Conservation (phyloP, 1,284 basidiomycete genomes). For the Naganishia liquefaciens region DNA sequence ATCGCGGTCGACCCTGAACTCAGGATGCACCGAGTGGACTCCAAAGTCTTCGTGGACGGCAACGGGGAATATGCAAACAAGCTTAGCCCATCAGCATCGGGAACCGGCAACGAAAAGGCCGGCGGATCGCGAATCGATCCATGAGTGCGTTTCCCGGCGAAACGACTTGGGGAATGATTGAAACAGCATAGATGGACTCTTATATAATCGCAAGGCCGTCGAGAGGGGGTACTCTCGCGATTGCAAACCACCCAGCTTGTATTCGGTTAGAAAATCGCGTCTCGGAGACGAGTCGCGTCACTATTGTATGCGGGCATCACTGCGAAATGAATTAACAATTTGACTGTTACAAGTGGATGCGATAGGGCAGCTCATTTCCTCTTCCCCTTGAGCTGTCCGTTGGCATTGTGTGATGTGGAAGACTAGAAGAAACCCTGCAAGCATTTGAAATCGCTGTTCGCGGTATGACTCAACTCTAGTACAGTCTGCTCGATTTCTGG, state of each 20-base stretch:
- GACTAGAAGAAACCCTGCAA: too few relatives aligned
- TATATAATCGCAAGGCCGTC: neutral
- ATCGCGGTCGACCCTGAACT: conserved; percentile 70
- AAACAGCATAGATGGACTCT: conserved; percentile 4
- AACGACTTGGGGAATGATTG: neutral
- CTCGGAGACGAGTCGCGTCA: neutral
- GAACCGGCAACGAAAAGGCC: conserved; percentile 19
- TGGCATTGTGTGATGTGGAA: too few relatives aligned
- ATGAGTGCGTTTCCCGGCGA: neutral
- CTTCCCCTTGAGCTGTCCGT: too few relatives aligned
- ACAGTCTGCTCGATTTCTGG: too few relatives aligned
- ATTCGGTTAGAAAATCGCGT: neutral
- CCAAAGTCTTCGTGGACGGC: conserved; percentile 19
- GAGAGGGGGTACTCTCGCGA: neutral
- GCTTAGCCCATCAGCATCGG: conserved; percentile 3
- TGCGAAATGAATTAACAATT: neutral
- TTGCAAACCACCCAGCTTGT: too few relatives aligned
- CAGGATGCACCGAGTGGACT: conserved; percentile 47
- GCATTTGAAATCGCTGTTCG: too few relatives aligned
- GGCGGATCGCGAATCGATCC: conserved; percentile 21
- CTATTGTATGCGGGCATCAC: conserved; percentile 10
- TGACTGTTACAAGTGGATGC: neutral
- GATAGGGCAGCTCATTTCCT: too few relatives aligned
- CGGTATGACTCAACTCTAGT: too few relatives aligned
- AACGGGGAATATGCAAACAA: conserved; percentile 24